phyloP scores from a whole-genome alignment of 2,329 filamentous ascomycete species.

The Raffaelea arxii region DNA sequence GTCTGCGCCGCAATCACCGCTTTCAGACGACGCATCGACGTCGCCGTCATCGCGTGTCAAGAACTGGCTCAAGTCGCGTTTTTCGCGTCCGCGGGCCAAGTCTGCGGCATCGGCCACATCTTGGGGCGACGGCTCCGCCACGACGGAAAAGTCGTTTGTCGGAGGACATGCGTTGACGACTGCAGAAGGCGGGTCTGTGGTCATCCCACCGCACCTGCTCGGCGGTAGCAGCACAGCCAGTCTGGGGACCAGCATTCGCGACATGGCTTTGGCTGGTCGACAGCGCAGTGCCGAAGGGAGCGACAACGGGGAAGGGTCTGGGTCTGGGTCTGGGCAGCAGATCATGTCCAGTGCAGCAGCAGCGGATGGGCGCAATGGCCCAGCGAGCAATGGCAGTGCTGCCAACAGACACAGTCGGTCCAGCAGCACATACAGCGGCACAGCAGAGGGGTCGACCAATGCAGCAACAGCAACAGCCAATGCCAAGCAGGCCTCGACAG shows the following conservation, averaged over 20 bases:
- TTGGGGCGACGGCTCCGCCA: constrained; percentile 1
- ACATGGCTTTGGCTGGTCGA: constrained; percentile 21
- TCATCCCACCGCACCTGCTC: neutral
- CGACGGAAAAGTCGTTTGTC: constrained; percentile 22
- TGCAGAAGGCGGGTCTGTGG: constrained; percentile 9
- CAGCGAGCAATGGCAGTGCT: neutral
- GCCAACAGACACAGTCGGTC: constrained; percentile 6
- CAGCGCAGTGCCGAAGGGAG: neutral
- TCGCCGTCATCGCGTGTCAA: constrained; percentile 23
- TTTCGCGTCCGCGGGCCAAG: constrained; percentile 22
- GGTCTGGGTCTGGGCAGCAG: too few species aligned
- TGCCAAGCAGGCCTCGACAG: too few species aligned
- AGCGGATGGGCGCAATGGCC: neutral
- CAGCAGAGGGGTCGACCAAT: neutral
- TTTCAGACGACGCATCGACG: constrained; percentile 7
- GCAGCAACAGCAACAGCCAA: neutral
- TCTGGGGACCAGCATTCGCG: constrained; percentile 19
- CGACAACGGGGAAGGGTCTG: neutral
- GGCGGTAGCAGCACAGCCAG: constrained; percentile 22
- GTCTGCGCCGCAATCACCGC: constrained; percentile 7
- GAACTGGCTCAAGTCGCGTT: constrained; percentile 33
- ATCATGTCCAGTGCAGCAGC: too few species aligned
- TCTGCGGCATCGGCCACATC: constrained; percentile 13
- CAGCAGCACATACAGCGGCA: constrained; percentile 13
- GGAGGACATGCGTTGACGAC: constrained; percentile 29